A percentile compares a stretch with the other conserved stretches of the same genome.
Conservation (phyloP, 129 eudicot species). For the Artemisia annua region DNA sequence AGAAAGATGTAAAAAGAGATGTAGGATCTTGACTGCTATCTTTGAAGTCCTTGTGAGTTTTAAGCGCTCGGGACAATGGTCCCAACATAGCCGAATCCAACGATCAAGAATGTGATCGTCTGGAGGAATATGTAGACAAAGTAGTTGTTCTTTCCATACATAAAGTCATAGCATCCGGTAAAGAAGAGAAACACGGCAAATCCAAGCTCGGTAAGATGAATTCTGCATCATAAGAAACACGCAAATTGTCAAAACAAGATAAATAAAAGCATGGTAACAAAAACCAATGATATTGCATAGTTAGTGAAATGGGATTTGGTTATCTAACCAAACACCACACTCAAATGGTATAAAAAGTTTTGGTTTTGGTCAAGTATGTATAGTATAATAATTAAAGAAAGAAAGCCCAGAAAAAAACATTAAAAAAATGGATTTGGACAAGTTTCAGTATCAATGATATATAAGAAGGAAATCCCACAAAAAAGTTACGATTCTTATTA, state of each 20-base stretch:
- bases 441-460: neutral
- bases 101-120: constrained; percentile 76
- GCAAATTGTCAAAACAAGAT: neutral
- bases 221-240: constrained; percentile 43
- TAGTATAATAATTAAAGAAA: neutral
- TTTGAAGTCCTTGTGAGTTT: constrained; percentile 5
- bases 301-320: constrained; percentile 32
- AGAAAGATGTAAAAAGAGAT: constrained; percentile 1
- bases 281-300: constrained; percentile 12
- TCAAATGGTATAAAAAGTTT: neutral
- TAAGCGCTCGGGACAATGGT: constrained; percentile 75
- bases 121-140: constrained; percentile 93
- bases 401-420: neutral
- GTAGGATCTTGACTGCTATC: constrained; percentile 11
- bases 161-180: constrained; percentile 83
- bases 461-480: neutral
- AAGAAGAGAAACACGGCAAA: constrained; percentile 84
- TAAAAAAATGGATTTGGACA: constrained; percentile 5
- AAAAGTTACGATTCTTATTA: neutral
- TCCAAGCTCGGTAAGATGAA: constrained; percentile 75
- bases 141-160: constrained; percentile 81
- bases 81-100: constrained; percentile 94
- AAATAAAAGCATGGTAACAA: neutral
- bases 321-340: constrained; percentile 15
- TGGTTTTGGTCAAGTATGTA: constrained; percentile 19